Evolutionary conservation across 1,139 yeast genomes (phyloP).

Genomic region (Sugiyamaella castrensis): DNA sequence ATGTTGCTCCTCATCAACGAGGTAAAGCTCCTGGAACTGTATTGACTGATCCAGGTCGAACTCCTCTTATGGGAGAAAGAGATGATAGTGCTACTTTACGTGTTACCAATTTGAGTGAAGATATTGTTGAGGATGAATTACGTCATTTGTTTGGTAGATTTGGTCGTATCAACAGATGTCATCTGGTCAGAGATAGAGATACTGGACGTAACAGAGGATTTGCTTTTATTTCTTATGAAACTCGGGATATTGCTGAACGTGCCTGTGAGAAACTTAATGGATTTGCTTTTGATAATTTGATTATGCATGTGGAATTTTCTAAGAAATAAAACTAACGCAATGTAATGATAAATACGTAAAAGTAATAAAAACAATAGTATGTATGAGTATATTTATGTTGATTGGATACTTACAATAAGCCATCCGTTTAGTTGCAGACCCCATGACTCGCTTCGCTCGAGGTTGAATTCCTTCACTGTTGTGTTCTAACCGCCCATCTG

Average conservation of each 20-base stretch:
- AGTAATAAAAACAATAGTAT: neutral
- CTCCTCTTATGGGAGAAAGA: conserved; percentile 47
- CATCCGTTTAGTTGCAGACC: conserved; percentile 13
- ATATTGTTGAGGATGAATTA: conserved; percentile 79
- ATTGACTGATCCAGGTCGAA: conserved; percentile 30
- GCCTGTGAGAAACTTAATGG: conserved; percentile 83
- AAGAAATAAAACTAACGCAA: conserved; percentile 30
- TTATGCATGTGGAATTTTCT: conserved; percentile 50
- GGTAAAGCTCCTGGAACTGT: conserved; percentile 47
- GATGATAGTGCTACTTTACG: conserved; percentile 89
- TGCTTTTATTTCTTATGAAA: conserved; percentile 87
- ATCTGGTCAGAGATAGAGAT: conserved; percentile 85
- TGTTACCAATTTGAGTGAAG: conserved; percentile 85
- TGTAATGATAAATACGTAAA: neutral
- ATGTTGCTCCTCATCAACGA: conserved; percentile 81
- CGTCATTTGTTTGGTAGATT: conserved; percentile 67
- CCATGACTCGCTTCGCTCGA: neutral
- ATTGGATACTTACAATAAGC: neutral
- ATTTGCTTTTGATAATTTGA: conserved; percentile 88
- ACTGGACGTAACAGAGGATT: conserved; percentile 95
- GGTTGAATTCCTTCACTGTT: too few species aligned
- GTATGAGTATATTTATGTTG: too few species aligned
- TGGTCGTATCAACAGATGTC: conserved; percentile 72
- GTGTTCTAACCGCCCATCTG: too few species aligned
- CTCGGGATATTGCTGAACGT: conserved; percentile 65